A percentile compares a stretch with the other conserved stretches of the same genome.
Conservation (phyloP, 805 yeast species). For the Candida orba region DNA sequence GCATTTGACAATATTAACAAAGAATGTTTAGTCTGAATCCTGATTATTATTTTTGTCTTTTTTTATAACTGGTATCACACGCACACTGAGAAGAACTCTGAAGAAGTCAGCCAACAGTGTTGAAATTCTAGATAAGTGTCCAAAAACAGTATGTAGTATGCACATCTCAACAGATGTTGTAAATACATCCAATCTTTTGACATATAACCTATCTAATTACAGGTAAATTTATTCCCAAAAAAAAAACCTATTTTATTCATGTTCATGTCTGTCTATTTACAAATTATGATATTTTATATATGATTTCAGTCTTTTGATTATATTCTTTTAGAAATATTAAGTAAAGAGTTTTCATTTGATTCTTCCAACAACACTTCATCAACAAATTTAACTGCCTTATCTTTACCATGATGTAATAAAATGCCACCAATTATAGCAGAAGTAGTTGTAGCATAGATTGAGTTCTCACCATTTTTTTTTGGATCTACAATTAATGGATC, state of each 20-base stretch:
- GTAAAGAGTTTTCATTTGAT: slow-evolving; percentile 16
- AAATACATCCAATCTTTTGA: no score
- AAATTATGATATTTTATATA: not conserved
- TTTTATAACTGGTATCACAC: no score
- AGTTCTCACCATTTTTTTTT: slow-evolving; percentile 47
- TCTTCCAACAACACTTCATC: slow-evolving; percentile 36
- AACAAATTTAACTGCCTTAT: slow-evolving; percentile 51
- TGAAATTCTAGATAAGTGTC: no score
- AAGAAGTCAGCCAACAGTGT: no score
- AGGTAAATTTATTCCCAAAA: no score
- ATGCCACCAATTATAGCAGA: slow-evolving; percentile 66
- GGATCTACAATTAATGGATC: slow-evolving; percentile 38
- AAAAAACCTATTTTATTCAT: not conserved
- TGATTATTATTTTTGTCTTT: no score
- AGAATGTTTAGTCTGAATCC: no score
- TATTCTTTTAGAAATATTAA: slow-evolving; percentile 9
- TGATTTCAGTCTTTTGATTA: not conserved
- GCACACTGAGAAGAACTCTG: no score
- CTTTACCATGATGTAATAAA: slow-evolving; percentile 52
- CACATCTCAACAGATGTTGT: no score
- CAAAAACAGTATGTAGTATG: no score
- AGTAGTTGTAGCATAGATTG: slow-evolving; percentile 45
- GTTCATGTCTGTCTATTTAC: slow-evolving; percentile 2
- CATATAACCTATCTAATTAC: no score
- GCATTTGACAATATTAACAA: no score